phyloP scores from a whole-genome alignment of 2,329 filamentous ascomycete species.

The Decorospora gaudefroyi region DNA sequence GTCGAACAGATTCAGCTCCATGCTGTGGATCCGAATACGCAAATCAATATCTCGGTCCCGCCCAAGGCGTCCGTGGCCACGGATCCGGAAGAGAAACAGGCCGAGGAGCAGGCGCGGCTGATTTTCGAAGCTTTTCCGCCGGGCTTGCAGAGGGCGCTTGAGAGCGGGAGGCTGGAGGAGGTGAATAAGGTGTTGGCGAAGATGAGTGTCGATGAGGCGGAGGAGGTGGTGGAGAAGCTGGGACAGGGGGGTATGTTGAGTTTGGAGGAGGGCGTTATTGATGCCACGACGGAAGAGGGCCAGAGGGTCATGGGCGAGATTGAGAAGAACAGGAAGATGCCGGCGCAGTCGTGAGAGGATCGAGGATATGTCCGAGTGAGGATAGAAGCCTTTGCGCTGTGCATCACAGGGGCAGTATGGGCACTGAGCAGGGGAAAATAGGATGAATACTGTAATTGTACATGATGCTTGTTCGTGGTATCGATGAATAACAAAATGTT shows the following conservation, averaged over 20 bases:
- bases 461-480: slow-evolving; percentile 10
- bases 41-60: slow-evolving; percentile 86
- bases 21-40: slow-evolving; percentile 89
- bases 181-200: slow-evolving; percentile 86
- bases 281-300: slow-evolving; percentile 88
- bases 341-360: slow-evolving; percentile 45
- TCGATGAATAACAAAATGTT: slow-evolving; percentile 7
- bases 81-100: slow-evolving; percentile 61
- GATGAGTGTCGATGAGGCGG: slow-evolving; percentile 86
- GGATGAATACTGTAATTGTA: slow-evolving; percentile 13
- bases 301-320: slow-evolving; percentile 76
- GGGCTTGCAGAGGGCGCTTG: slow-evolving; percentile 78
- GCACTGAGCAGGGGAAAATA: background rate
- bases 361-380: background rate
- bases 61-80: slow-evolving; percentile 54
- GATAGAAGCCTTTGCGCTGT: too few relatives aligned
- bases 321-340: slow-evolving; percentile 47
- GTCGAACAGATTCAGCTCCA: slow-evolving; percentile 98
- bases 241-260: slow-evolving; percentile 87
- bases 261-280: slow-evolving; percentile 90
- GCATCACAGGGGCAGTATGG: too few relatives aligned
- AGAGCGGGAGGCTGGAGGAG: slow-evolving; percentile 85
- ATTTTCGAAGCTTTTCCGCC: slow-evolving; percentile 85
- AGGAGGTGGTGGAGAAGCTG: slow-evolving; percentile 79
- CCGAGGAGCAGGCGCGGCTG: slow-evolving; percentile 64